phyloP scores from a whole-genome alignment of 2,329 filamentous ascomycete species.

The Neonectria ditissima region DNA sequence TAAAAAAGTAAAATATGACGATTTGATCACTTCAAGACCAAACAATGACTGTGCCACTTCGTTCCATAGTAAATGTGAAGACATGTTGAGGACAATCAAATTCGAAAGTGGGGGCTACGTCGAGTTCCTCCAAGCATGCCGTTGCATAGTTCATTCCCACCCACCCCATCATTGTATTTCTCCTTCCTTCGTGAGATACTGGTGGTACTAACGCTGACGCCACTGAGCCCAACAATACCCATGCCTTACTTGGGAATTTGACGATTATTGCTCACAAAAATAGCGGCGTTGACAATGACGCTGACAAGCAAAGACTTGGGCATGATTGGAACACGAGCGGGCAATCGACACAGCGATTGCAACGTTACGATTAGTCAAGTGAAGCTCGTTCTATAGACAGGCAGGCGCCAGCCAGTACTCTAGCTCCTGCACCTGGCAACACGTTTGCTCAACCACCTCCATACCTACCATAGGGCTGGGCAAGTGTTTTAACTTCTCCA shows the following conservation, averaged over 20 bases:
- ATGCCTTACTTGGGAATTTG: not conserved
- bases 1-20: slow-evolving; percentile 42
- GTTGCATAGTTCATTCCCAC: not conserved
- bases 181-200: not conserved
- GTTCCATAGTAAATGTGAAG: not conserved
- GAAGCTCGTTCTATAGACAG: not conserved
- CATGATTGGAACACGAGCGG: too few relatives aligned
- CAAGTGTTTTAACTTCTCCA: not conserved
- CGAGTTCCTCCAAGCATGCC: not conserved
- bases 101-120: not conserved
- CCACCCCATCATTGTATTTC: not conserved
- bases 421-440: not conserved
- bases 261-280: too few relatives aligned
- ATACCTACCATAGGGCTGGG: too few relatives aligned
- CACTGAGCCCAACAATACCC: not conserved
- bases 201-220: not conserved
- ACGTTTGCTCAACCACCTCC: not conserved
- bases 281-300: not conserved
- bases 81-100: not conserved
- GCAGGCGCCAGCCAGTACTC: not conserved
- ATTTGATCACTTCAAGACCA: slow-evolving; percentile 33
- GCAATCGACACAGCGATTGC: too few relatives aligned
- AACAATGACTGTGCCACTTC: not conserved
- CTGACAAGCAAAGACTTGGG: not conserved
- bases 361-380: too few relatives aligned